Evolutionary conservation across 768 basidiomycete genomes (phyloP), one percentile per base, ranked within the genome.

Genomic region (Boletus patriciae): DNA sequence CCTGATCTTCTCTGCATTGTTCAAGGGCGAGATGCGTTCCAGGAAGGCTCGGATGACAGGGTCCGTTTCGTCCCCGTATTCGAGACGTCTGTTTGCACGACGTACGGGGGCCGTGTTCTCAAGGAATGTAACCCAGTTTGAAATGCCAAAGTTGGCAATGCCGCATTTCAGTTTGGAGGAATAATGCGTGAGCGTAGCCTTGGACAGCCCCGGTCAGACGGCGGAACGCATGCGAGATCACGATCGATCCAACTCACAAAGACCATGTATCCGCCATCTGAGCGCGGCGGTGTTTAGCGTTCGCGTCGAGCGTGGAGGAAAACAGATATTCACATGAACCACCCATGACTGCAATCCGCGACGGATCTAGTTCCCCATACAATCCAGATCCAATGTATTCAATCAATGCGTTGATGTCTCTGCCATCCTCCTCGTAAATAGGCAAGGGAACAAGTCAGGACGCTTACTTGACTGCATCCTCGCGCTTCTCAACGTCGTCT

Each of bases 401-500:
- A n/a, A 78, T 59, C 36, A 78, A 57, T 10, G 72, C 69, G 7
- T 72, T 64, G 43, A 78, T 76, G 50, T 78, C 77, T 54, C 76
- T 75, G 50, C 8, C 44, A 49, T 44, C 31, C 3, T 29, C 31
- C 44, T 47, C 10, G 19, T 53, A 21, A 51, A 37, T 13, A 42
- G 45, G 51, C 27, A 29, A 23, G 10, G n/a, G 43, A 52, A 31
- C 1, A 13, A 44, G 11, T 19, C n/a, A 45, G 11, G 12, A 19
- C 4, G 31, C 63, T 46, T 46, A 78, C 77, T 72, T 78, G 60
- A 78, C 75, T 0, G 77, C 66, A 62, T 77, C 73, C 56, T 78
- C 77, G 36, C 77, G 70, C 52, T 78, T 78, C 58, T 72, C 67
- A 6, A 78, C 73, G 31, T 76, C 75, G 58, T 78, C 77, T 29